Evolutionary conservation across 495 filamentous ascomycete genomes (phyloP).

Genomic region (Coniosporium apollinis): DNA sequence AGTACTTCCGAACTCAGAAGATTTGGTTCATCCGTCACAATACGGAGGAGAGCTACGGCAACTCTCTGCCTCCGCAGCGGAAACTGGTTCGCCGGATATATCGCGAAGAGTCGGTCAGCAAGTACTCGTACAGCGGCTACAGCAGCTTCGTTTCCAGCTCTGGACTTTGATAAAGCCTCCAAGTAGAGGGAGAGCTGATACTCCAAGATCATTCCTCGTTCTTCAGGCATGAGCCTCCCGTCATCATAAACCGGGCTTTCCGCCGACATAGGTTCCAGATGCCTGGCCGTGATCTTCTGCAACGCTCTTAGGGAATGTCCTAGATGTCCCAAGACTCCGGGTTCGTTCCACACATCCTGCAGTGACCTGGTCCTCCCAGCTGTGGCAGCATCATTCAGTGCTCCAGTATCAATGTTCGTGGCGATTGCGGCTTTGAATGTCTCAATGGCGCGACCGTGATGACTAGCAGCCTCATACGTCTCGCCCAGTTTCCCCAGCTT

Average conservation of each 20-base stretch:
- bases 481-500: slow-evolving; percentile 40
- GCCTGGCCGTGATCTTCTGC: slow-evolving; percentile 24
- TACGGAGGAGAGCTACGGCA: slow-evolving; percentile 8
- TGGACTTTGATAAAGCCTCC: slow-evolving; percentile 9
- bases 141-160: background rate
- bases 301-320: slow-evolving; percentile 31
- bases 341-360: slow-evolving; percentile 11
- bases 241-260: slow-evolving; percentile 27
- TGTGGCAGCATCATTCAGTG: slow-evolving; percentile 21
- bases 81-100: slow-evolving; percentile 13
- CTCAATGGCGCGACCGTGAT: slow-evolving; percentile 8
- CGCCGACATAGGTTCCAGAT: background rate
- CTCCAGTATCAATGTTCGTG: slow-evolving; percentile 30
- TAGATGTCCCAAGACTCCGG: slow-evolving; percentile 19
- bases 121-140: slow-evolving; percentile 23
- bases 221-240: slow-evolving; percentile 16
- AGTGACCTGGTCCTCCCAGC: slow-evolving; percentile 14
- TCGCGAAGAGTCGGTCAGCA: slow-evolving; percentile 18
- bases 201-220: slow-evolving; percentile 36
- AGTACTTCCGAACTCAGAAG: slow-evolving; percentile 25
- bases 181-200: slow-evolving; percentile 30
- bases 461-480: slow-evolving; percentile 24
- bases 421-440: slow-evolving; percentile 23
- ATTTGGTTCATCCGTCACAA: slow-evolving; percentile 3
- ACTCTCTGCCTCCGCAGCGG: slow-evolving; percentile 19